A percentile compares a stretch with the other conserved stretches of the same genome.
phyloP scores from a whole-genome alignment of 768 basidiomycete species.

The Lactarius psammicola region DNA sequence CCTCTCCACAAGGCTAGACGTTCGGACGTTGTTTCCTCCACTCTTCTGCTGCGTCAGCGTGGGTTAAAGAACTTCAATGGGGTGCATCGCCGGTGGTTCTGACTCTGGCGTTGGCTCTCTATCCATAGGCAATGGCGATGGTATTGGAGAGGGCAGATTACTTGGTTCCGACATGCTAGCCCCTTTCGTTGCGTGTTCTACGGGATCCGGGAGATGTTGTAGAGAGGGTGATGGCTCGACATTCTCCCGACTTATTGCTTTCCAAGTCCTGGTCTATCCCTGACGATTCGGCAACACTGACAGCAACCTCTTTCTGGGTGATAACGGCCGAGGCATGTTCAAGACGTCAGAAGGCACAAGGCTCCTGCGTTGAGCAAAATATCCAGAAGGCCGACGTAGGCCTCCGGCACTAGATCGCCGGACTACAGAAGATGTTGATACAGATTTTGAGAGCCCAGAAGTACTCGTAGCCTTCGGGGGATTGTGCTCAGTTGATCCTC shows the following conservation, averaged over 20 bases:
- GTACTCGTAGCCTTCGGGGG: constrained; percentile 6
- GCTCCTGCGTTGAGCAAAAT: constrained; percentile 71
- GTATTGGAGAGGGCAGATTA: background rate
- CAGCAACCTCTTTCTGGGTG: constrained; percentile 15
- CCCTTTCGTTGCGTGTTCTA: background rate
- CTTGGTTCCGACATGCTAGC: background rate
- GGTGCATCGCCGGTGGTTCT: background rate
- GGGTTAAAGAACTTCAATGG: constrained; percentile 8
- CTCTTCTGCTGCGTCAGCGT: constrained; percentile 41
- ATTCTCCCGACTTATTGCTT: constrained; percentile 14
- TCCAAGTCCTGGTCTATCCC: constrained; percentile 4
- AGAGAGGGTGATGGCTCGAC: constrained; percentile 3
- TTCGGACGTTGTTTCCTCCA: constrained; percentile 50
- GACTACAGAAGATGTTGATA: constrained; percentile 6
- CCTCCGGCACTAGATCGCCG: constrained; percentile 38
- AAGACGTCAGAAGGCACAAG: constrained; percentile 36
- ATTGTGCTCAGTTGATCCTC: constrained; percentile 41
- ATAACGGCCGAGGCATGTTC: constrained; percentile 12
- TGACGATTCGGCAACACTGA: constrained; percentile 14
- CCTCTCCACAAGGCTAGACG: constrained; percentile 41
- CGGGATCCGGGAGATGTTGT: background rate
- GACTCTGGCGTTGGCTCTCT: background rate
- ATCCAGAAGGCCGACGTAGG: constrained; percentile 63
- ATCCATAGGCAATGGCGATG: background rate
- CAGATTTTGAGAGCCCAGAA: constrained; percentile 17